Base-by-base conservation (phyloP, 2,329 filamentous ascomycete species). In the Fusarium setosum region DNA sequence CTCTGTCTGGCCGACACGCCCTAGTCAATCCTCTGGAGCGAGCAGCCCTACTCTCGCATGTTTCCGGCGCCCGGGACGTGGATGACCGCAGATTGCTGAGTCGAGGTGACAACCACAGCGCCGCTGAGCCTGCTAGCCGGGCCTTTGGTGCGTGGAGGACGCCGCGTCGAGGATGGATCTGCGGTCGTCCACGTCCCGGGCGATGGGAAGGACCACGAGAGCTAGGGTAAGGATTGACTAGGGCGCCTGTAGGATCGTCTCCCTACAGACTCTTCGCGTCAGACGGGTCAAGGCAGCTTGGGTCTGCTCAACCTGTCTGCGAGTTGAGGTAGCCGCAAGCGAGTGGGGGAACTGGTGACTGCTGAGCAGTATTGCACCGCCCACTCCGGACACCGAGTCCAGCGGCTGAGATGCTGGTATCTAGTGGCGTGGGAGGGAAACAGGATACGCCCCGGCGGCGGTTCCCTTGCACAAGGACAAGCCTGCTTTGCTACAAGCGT, bases 331-430 rank as follows among this genome's bases (percentile, higher is more conserved):
- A 48, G 67, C 62, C 56, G 61, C 55, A 54, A 65, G 55, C 45
- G 64, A 62, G 62, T 59, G 59, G 56, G n/a, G 42, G 56, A 34
- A 35, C 24, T 37, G 57, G 63, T 45, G 34, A 53, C 63, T 71
- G 72, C 74, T 58, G 69, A 60, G 63, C 61, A 63, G 62, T 48
- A 58, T 51, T 38, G 34, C 53, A 47, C 42, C 37, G 59, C 56
- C 53, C 65, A 61, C 69, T 71, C 61, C 45, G 56, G 63, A 57
- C 63, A 31, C 58, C 40, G 47, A 65, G 62, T 61, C 42, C 48
- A 58, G 61, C 60, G 65, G 67, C 49, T 70, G 73, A 74, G 75
- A 77, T 76, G 76, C 76, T 78, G 77, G 74, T 73, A 73, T 68
- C 59, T 67, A 64, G 67, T 72, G 56, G 67, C 54, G 73, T 75